Evolutionary conservation across 192 early-diverging fungal species (phyloP), one percentile per base, ranked within the genome.

Genomic region (Chytriomyces hyalinus): DNA sequence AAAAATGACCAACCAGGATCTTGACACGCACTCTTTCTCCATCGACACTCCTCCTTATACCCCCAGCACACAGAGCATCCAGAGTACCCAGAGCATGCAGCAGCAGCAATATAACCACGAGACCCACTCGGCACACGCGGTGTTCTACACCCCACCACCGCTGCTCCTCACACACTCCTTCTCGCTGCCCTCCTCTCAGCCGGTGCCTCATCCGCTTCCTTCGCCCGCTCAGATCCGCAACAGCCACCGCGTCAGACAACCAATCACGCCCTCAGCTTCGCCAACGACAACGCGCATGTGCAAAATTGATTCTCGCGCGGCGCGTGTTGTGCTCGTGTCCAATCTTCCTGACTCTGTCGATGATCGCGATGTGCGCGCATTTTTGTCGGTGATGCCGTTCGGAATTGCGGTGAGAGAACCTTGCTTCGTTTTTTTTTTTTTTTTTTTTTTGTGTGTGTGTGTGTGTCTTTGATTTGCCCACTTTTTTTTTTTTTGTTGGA

Each of bases 321-420:
- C 6, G 0, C 61, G 71, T 5, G 71, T 73, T 63, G 71, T 63
- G 4, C 62, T n/a, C 6, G 28, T 60, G 17, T 53, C 59, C 10
- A 73, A 73, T 57, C 28, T 73, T 7, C 71, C 71, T n/a, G 15
- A 26, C 7, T 45, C 10, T 17, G 71, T 48, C 8, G 71, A 73
- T n/a, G 71, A 73, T 49, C 71, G 71, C 28, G 53, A 53, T 7
- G n/a, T 73, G 13, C 53, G 71, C 10, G 60, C 71, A 15, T 73
- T 45, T 47, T 62, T 73, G 13, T 44, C 67, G 9, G 45, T 22
- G 11, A 49, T 44, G 6, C 46, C 10, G 8, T 70, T 70, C 49
- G 65, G 11, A 5, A 67, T 67, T 73, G 46, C 28, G 44, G 71
- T 73, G 36, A 71, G 22, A 24, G 43, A 13, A 28, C 10, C 4